phyloP scores from a whole-genome alignment of 2,329 filamentous ascomycete species.

The Claviceps fusiformis region DNA sequence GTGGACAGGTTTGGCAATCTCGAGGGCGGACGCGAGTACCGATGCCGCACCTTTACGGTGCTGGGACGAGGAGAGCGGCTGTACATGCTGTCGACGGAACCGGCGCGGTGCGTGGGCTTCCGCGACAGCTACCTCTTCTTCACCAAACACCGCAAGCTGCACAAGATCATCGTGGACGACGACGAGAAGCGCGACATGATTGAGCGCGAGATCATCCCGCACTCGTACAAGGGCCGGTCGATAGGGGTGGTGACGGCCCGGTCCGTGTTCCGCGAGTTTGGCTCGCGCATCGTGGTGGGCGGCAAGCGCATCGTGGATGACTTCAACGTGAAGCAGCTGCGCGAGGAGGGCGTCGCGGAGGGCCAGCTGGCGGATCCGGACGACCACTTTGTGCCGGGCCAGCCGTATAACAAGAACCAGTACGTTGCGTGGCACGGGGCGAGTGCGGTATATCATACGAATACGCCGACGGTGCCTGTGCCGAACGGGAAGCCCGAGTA shows the following conservation, averaged over 20 bases:
- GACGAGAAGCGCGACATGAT: constrained; percentile 97
- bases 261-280: constrained; percentile 94
- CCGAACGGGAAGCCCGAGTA: constrained; percentile 63
- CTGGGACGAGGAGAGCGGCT: constrained; percentile 68
- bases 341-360: constrained; percentile 66
- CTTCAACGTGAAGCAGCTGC: constrained; percentile 66
- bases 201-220: constrained; percentile 85
- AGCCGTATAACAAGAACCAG: constrained; percentile 96
- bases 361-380: constrained; percentile 86
- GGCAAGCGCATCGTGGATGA: constrained; percentile 79
- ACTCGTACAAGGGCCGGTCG: constrained; percentile 94
- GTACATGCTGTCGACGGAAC: constrained; percentile 98
- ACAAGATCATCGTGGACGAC: constrained; percentile 96
- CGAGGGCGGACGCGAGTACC: constrained; percentile 74
- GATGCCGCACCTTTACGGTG: constrained; percentile 90
- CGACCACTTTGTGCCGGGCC: constrained; percentile 61
- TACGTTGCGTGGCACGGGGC: constrained; percentile 98
- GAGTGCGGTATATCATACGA: constrained; percentile 86
- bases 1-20: constrained; percentile 83
- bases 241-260: constrained; percentile 95
- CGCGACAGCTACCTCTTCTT: constrained; percentile 98
- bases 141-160: constrained; percentile 89
- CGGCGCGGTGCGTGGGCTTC: constrained; percentile 91
- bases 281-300: constrained; percentile 83
- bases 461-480: constrained; percentile 60